Evolutionary conservation across 2,329 filamentous ascomycete genomes (phyloP).

Genomic region (Xylariaceae sp.): DNA sequence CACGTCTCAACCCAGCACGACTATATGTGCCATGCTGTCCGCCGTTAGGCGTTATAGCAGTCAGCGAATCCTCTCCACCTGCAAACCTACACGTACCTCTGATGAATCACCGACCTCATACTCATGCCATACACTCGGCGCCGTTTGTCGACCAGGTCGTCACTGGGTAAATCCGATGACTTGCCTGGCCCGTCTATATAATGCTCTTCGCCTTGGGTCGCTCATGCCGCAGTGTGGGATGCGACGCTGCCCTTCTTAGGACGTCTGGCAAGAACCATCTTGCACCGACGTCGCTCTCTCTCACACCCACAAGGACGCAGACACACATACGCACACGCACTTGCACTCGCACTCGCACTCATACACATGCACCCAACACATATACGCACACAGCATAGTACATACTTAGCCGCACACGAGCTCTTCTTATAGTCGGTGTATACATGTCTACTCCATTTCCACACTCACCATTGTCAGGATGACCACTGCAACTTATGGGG

Average conservation of each 20-base stretch:
- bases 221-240: background rate
- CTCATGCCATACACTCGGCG: background rate
- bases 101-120: background rate
- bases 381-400: background rate
- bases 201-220: background rate
- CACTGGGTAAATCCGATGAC: background rate
- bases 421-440: background rate
- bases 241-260: background rate
- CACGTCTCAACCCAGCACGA: background rate
- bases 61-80: background rate
- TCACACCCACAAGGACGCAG: too few species aligned
- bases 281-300: background rate
- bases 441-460: background rate
- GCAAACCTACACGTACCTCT: background rate
- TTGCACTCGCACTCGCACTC: background rate
- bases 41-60: background rate
- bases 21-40: background rate
- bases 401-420: background rate
- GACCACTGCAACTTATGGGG: background rate
- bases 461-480: background rate
- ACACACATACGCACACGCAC: background rate
- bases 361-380: too few species aligned
- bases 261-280: background rate
- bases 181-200: background rate
- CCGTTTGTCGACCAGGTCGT: background rate